Evolutionary conservation across 1,284 basidiomycete genomes (phyloP), one percentile per base, ranked within the genome.

Genomic region (Tetrapyrgos nigripes): DNA sequence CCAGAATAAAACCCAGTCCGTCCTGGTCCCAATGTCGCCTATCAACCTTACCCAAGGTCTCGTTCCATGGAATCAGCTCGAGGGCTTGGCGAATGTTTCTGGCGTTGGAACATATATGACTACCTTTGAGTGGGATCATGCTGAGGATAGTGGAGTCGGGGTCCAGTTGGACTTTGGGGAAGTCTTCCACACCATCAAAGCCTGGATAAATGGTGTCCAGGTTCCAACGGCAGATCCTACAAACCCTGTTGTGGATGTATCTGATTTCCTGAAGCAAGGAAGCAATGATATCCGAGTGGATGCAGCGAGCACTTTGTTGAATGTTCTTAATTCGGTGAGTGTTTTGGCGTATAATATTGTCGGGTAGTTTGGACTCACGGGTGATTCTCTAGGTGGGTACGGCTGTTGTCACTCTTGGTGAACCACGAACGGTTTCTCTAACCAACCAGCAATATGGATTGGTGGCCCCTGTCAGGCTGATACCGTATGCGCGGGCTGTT

Each of bases 151-250:
- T 31, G 44, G 45, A 14, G 61, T 63, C 17, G 64, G 64, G 8
- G 50, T 60, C 11, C 43, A 55, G 33, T 58, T 65, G 19, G 61
- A 65, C 46, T 63, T 65, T 37, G 58, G 62, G 0, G 40, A 55
- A 5, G 58, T 65, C 2, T 61, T 65, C 45, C 63, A 65, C 44
- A 65, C 63, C 2, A 37, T 62, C 24, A 61, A 63, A 40, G 63
- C 63, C 3, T 63, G 62, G 51, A 28, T 65, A 48, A 65, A 65
- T 24, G 63, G 58, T 1, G 53, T 51, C 3, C 59, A 61, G 35
- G 52, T 63, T 19, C 50, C 59, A 4, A 63, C 63, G 2, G 63
- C 61, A 14, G 63, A 65, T 57, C 59, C 60, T 28, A 51, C 59
- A 14, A 45, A 35, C 24, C 62, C 62, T 4, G 45, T 60, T 17